Base-by-base conservation (phyloP, 2,329 filamentous ascomycete genomes). In the Clonostachys byssicola region DNA sequence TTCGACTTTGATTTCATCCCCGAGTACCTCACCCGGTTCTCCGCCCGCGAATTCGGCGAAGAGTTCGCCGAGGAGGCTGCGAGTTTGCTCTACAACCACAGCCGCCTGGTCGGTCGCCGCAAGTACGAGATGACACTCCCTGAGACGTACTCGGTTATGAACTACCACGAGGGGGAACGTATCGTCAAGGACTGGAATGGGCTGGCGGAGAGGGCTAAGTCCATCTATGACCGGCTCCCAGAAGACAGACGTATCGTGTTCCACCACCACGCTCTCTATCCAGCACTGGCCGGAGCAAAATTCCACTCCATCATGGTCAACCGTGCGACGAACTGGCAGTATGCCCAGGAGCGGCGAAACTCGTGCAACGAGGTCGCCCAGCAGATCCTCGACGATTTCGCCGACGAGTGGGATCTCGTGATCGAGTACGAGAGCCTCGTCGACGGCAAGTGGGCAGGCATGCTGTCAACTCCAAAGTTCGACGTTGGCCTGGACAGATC, bases 241-340 rank as follows among this genome's bases (percentile, higher is more conserved):
- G 54, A 55, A 1, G 65, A 63, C 2, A 58, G 65, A 5, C 69
- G 73, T 47, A 60, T 72, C 10, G 64, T 77, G 2, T 81, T 80
- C 61, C 83, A 80, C 60, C 70, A 83, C 55, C 68, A 78, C 47
- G 44, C 80, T 79, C 1, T 84, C 9, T 81, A 86, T 51, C 81
- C 82, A 1, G 72, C 78, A 13, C 68, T 78, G 16, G 80, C 79
- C 5, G 81, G 78, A n/a, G 40, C 40, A 12, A 70, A 83, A 7
- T 64, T 80, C 20, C 77, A 83, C 52, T 77, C 79, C 4, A 72
- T 77, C n/a, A 66, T 46, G 70, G 78, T 46, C 73, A 74, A 42
- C 68, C 71, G 54, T 69, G 71, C 68, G 0, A 64, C 64, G 52
- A 73, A 75, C 55, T 67, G 71, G 35, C 64, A 73, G 13, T 74